Percentiles rank a stretch among this genome's conserved stretches.
Conservation (phyloP, 129 eudicot species). For the Helianthus annuus region HanXRQr2.0-SUNRISE NC_035449.2:77120565-77121064, state of each 20-base stretch:
- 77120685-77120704: neutral
- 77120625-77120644: neutral
- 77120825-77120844: neutral
- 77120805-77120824: neutral
- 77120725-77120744: neutral
- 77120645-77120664: neutral
- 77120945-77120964: constrained; percentile 42
- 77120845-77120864: neutral
- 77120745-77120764: neutral
- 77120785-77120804: constrained; percentile 17
- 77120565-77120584: constrained; percentile 5
- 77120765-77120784: neutral
- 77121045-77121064: neutral
- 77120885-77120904: constrained; percentile 35
- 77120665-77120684: neutral
- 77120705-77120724: neutral
- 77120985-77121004: constrained; percentile 3
- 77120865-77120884: constrained; percentile 24
- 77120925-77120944: neutral
- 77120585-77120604: constrained; percentile 15
- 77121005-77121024: neutral
- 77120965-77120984: constrained; percentile 17
- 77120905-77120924: neutral
- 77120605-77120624: neutral
- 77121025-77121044: neutral